These are phyloP conservation scores for Mollisiaceae sp. DNA, from an alignment of 2,329 filamentous ascomycete genomes.

Conservation along the genomic window DNA sequence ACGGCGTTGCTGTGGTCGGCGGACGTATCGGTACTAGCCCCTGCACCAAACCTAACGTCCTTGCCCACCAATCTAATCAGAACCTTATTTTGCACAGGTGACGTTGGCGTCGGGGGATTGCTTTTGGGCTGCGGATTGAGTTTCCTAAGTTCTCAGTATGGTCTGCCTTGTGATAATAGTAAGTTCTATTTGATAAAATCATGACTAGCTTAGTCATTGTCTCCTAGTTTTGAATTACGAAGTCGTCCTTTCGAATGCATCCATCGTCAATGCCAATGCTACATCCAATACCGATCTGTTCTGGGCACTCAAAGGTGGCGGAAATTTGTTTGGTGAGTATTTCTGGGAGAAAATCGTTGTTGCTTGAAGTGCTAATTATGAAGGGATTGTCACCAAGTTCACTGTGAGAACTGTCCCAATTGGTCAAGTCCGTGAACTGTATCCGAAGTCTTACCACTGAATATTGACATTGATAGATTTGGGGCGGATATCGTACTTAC, in stretches of 20 bases:
- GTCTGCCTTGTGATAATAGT: constrained; percentile 52
- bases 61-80: constrained; percentile 31
- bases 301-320: constrained; percentile 37
- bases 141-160: constrained; percentile 45
- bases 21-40: constrained; percentile 48
- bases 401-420: constrained; percentile 42
- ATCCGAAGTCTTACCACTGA: neutral
- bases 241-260: constrained; percentile 39
- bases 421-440: constrained; percentile 32
- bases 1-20: constrained; percentile 45
- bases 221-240: constrained; percentile 49
- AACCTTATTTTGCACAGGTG: constrained; percentile 34
- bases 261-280: constrained; percentile 35
- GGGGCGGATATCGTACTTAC: constrained; percentile 47
- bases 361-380: constrained; percentile 28
- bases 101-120: constrained; percentile 50
- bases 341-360: constrained; percentile 30
- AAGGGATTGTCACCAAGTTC: constrained; percentile 45
- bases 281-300: constrained; percentile 31
- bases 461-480: constrained; percentile 38
- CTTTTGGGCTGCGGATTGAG: constrained; percentile 42
- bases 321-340: constrained; percentile 37
- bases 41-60: neutral
- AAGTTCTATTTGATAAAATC: neutral
- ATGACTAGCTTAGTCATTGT: neutral